These are phyloP conservation scores for Ciborinia camelliae DNA, from an alignment of 2,329 filamentous ascomycete genomes.

Conservation along the genomic window DNA sequence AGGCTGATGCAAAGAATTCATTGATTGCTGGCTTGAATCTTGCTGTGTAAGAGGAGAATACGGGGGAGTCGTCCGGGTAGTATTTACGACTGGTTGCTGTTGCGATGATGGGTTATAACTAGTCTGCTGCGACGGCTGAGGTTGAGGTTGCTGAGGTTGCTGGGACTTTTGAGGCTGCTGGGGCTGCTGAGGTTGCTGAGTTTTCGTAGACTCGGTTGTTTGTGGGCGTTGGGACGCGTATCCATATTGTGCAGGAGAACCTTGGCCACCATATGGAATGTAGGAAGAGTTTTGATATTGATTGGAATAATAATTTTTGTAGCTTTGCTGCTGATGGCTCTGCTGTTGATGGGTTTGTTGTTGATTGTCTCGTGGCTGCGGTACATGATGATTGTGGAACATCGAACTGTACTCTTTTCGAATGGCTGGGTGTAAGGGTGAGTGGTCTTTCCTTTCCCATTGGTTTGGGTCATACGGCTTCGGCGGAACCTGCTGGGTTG, in stretches of 20 bases:
- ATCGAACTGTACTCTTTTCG: slow-evolving; percentile 36
- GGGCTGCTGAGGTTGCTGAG: neutral
- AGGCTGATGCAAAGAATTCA: neutral
- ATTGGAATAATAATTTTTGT: neutral
- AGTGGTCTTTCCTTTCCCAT: slow-evolving; percentile 33
- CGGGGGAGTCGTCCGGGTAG: slow-evolving; percentile 14
- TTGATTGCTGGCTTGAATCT: slow-evolving; percentile 10
- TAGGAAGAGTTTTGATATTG: slow-evolving; percentile 2
- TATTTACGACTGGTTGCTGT: slow-evolving; percentile 1
- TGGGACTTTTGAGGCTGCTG: neutral
- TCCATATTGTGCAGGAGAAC: slow-evolving; percentile 1
- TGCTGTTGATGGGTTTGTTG: neutral
- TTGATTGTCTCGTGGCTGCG: slow-evolving; percentile 14
- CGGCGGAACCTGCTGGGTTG: slow-evolving; percentile 15
- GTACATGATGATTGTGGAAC: slow-evolving; percentile 25
- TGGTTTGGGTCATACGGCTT: slow-evolving; percentile 9
- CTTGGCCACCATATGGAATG: neutral
- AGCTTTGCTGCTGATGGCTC: neutral
- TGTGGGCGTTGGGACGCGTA: neutral
- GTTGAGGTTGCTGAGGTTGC: neutral
- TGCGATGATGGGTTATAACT: neutral
- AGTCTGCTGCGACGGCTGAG: neutral
- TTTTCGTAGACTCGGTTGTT: neutral
- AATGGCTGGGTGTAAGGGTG: slow-evolving; percentile 41
- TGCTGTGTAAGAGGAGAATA: slow-evolving; percentile 12